Evolutionary conservation across 2,329 filamentous ascomycete genomes (phyloP).

Genomic region (Metarhizium sp.): DNA sequence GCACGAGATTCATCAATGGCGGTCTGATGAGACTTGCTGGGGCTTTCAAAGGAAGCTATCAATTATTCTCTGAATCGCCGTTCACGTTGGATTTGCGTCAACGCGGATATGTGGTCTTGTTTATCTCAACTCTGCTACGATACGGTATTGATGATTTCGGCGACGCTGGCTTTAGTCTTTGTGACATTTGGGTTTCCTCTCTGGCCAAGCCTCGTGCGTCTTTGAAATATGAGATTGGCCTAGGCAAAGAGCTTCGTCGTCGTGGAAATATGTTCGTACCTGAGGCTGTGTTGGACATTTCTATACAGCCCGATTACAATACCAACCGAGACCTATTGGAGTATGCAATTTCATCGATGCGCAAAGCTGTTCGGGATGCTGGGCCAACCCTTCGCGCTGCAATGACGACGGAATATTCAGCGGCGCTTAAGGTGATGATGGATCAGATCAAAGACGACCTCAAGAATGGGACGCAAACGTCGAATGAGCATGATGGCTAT

Average conservation of each 20-base stretch:
- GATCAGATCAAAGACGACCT: constrained; percentile 44
- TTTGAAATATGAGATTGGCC: constrained; percentile 37
- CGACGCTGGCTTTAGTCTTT: constrained; percentile 32
- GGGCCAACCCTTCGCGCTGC: constrained; percentile 23
- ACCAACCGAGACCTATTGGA: constrained; percentile 41
- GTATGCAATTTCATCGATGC: constrained; percentile 39
- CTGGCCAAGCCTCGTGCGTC: constrained; percentile 39
- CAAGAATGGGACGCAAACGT: constrained; percentile 22
- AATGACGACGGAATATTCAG: constrained; percentile 31
- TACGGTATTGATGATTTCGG: constrained; percentile 36
- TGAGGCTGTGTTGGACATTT: constrained; percentile 25
- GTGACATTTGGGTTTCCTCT: constrained; percentile 43
- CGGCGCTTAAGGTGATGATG: constrained; percentile 38
- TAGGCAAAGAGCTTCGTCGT: constrained; percentile 36
- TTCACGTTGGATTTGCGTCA: constrained; percentile 29
- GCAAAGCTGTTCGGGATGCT: constrained; percentile 33
- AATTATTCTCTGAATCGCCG: constrained; percentile 36
- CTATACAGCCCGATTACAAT: constrained; percentile 35
- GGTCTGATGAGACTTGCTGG: constrained; percentile 33
- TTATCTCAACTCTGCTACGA: constrained; percentile 40
- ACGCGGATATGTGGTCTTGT: constrained; percentile 39
- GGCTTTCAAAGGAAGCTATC: constrained; percentile 40
- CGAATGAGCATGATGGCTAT: constrained; percentile 35
- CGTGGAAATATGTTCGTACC: constrained; percentile 34
- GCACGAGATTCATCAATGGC: constrained; percentile 33